Evolutionary conservation across 2,329 filamentous ascomycete genomes (phyloP).

Genomic region (Calonectria pseudoturangicola): DNA sequence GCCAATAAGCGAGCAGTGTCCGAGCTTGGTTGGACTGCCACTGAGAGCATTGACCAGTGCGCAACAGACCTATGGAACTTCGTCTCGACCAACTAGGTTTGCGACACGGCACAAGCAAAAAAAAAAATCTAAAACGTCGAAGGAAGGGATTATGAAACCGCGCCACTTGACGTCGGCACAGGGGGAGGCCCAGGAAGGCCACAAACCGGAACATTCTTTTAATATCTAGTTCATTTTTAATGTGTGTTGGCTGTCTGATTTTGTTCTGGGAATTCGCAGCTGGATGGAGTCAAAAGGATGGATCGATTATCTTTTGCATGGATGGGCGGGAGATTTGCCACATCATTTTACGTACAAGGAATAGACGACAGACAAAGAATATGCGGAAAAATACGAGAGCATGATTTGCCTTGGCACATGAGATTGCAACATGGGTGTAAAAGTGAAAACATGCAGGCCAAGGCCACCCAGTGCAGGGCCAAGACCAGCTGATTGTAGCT

Average conservation of each 20-base stretch:
- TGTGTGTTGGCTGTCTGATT: conserved; percentile 11
- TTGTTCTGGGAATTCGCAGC: neutral
- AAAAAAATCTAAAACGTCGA: conserved; percentile 22
- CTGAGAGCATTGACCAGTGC: conserved; percentile 43
- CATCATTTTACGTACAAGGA: conserved; percentile 18
- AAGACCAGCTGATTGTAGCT: conserved; percentile 6
- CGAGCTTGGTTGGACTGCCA: conserved; percentile 64
- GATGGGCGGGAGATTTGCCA: conserved; percentile 26
- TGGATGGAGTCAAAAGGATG: conserved; percentile 29
- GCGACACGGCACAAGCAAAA: neutral
- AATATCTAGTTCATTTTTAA: conserved; percentile 29
- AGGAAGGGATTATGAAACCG: conserved; percentile 6
- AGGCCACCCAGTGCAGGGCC: conserved; percentile 5
- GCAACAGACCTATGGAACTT: conserved; percentile 44
- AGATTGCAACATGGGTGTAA: conserved; percentile 21
- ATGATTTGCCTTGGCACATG: conserved; percentile 23
- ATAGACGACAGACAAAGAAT: conserved; percentile 25
- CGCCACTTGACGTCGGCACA: conserved; percentile 12
- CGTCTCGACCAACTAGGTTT: conserved; percentile 33
- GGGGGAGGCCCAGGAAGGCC: neutral
- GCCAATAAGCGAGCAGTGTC: conserved; percentile 61
- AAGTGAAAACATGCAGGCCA: conserved; percentile 12
- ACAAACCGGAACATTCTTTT: conserved; percentile 6
- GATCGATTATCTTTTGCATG: conserved; percentile 3
- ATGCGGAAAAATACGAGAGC: conserved; percentile 26